A percentile compares a stretch with the other conserved stretches of the same genome.
Evolutionary conservation across 148 eudicot genomes (phyloP).

Genomic region (Cornus suecica): DNA sequence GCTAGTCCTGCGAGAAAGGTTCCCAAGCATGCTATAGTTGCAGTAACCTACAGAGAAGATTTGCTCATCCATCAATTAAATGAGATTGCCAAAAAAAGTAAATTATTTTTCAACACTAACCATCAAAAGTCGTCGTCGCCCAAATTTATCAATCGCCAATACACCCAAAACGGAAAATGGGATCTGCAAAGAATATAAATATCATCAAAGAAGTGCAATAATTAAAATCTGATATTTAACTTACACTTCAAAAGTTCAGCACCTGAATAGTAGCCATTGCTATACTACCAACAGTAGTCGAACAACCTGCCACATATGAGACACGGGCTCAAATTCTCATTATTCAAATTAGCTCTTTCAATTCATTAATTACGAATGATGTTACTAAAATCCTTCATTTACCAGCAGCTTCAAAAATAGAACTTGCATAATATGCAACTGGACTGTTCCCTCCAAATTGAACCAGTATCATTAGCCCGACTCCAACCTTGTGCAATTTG

Average conservation of each 20-base stretch:
- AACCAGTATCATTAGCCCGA: conserved; percentile 46
- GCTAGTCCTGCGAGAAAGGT: not conserved
- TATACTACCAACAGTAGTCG: conserved; percentile 8
- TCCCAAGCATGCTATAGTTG: not conserved
- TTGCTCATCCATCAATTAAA: not conserved
- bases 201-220: not conserved
- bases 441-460: conserved; percentile 59
- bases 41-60: not conserved
- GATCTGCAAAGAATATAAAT: not conserved
- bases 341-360: not conserved
- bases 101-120: not conserved
- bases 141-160: not conserved
- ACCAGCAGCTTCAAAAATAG: conserved; percentile 68
- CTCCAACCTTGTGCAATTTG: conserved; percentile 38
- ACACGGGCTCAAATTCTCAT: not conserved
- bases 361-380: not conserved
- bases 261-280: not conserved
- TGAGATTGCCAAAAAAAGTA: too few relatives aligned
- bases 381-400: conserved; percentile 6
- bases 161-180: not conserved
- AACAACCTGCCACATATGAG: conserved; percentile 34
- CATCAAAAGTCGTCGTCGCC: not conserved
- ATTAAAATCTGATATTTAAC: not conserved
- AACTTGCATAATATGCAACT: conserved; percentile 50
- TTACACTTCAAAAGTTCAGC: not conserved